These are phyloP conservation scores for Cercospora sp. DNA, from an alignment of 2,329 filamentous ascomycete genomes.

Conservation along the genomic window DNA sequence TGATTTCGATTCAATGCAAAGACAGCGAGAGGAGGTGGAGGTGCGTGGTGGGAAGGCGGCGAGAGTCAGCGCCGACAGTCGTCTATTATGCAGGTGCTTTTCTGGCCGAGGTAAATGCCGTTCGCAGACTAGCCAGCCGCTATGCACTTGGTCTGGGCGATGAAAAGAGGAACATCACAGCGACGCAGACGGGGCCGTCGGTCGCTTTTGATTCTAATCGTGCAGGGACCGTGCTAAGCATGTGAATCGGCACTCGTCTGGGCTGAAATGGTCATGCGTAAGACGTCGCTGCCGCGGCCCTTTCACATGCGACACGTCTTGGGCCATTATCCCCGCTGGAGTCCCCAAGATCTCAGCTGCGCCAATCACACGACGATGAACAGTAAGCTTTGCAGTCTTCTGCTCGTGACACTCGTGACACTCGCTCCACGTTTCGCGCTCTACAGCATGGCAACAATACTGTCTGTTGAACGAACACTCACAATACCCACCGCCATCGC, in stretches of 20 bases:
- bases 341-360: neutral
- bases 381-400: constrained; percentile 2
- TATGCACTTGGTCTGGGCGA: constrained; percentile 11
- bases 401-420: constrained; percentile 4
- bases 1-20: constrained; percentile 4
- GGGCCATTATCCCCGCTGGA: constrained; percentile 10
- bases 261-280: constrained; percentile 2
- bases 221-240: constrained; percentile 13
- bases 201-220: constrained; percentile 3
- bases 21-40: constrained; percentile 8
- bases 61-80: constrained; percentile 11
- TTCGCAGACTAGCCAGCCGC: constrained; percentile 8
- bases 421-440: neutral
- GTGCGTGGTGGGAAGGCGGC: constrained; percentile 1
- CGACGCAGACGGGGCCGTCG: neutral
- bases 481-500: neutral
- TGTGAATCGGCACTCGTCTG: constrained; percentile 5
- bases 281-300: constrained; percentile 1
- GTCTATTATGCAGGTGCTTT: constrained; percentile 14
- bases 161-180: neutral
- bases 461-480: neutral
- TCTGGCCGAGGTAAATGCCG: constrained; percentile 15
- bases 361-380: constrained; percentile 6
- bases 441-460: neutral
- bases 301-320: constrained; percentile 11